phyloP scores from a whole-genome alignment of 78 protist species.

The Ministeria vibrans region DNA sequence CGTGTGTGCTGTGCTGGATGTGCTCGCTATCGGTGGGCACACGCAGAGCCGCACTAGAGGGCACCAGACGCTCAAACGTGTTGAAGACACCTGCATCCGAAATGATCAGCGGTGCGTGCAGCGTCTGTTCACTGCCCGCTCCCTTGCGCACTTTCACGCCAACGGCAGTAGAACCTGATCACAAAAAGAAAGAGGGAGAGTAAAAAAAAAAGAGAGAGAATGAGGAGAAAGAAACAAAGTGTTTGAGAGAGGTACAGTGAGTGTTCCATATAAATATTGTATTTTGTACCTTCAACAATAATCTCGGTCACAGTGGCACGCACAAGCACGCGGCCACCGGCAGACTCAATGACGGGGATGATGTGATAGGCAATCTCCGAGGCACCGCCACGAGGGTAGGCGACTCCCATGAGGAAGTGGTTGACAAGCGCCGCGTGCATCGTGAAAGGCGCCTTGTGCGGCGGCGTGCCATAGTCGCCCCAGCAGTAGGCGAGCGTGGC shows the following conservation, averaged over 20 bases:
- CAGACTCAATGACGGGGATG: constrained; percentile 9
- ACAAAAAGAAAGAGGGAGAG: not conserved
- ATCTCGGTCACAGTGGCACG: constrained; percentile 16
- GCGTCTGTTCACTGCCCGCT: not conserved
- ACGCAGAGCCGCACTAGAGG: not conserved
- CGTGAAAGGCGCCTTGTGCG: not conserved
- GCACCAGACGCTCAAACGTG: constrained; percentile 23
- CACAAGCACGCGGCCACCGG: constrained; percentile 25
- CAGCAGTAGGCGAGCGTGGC: not conserved
- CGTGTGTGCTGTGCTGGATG: not conserved
- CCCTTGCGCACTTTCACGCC: constrained; percentile 21
- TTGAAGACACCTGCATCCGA: constrained; percentile 18
- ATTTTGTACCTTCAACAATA: not conserved
- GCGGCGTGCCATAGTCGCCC: constrained; percentile 24
- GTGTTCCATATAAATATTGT: not conserved
- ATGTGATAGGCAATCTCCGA: not conserved
- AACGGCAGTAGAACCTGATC: no score
- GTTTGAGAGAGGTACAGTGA: not conserved
- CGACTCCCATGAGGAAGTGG: constrained; percentile 16
- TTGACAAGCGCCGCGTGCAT: constrained; percentile 8
- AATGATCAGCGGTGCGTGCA: not conserved
- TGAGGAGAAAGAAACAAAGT: not conserved
- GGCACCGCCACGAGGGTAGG: constrained; percentile 35
- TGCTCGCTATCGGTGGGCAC: not conserved
- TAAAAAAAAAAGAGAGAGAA: not conserved